Evolutionary conservation across 1,284 basidiomycete species (phyloP), one percentile per base, ranked within the genome.

Genomic region (Fomitopsis betulina): DNA sequence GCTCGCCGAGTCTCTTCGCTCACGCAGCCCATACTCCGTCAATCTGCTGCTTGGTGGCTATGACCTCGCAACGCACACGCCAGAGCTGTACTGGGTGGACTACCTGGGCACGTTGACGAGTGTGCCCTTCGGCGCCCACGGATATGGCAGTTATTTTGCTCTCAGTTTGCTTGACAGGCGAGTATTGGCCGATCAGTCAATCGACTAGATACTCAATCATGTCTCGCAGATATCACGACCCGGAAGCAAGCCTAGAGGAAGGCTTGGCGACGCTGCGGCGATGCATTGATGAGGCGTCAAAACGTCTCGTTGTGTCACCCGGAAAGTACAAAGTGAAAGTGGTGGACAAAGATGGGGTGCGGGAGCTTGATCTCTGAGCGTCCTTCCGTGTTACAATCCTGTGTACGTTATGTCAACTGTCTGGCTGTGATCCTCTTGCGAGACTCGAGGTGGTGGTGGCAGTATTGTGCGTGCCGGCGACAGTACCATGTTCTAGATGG

Each of bases 11-110:
- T 93, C 93, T 0, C 75, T 99, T 19, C 91, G 97, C 53, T 95
- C 94, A 0, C 84, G 93, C 60, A 83, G 86, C 51, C 91, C 96
- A 0, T 98, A 98, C 74, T 75, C 89, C 7, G 96, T 99, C 67
- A 98, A 98, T 72, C 79, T 99, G 13, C 85, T 99, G 2, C 78
- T 99, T 3, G 96, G 91, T 17, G 96, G 96, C 17, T 98, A 89
- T 71, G 97, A 99, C 75, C 83, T 85, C 9, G 77, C 81, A 17
- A 76, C 76, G 9, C 70, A 83, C 60, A 76, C 76, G 25, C 89
- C 94, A 4, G 87, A 90, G 63, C 81, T 98, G 5, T 98, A 96
- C 77, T 98, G 96, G 95, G 80, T 98, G 62, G 96, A 99, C 76
- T 95, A 97, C 72, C 82, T 97, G 47, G 96, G 96, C 39, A 97